These are phyloP conservation scores for Colletotrichum siamense DNA, from an alignment of 2,329 filamentous ascomycete genomes.

Conservation along the genomic window DNA sequence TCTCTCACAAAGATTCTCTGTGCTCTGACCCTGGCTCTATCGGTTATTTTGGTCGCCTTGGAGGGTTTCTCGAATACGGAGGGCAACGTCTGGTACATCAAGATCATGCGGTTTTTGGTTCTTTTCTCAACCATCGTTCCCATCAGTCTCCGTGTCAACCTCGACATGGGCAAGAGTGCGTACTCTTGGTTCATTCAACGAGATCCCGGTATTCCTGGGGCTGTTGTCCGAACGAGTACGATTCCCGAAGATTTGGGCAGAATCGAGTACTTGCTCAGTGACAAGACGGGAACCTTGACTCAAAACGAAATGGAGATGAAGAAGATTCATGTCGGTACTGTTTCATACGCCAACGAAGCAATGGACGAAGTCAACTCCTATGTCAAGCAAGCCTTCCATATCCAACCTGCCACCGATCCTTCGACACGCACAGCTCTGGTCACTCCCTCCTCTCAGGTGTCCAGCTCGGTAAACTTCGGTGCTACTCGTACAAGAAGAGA, in stretches of 20 bases:
- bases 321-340: constrained; percentile 97
- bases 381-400: constrained; percentile 81
- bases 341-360: constrained; percentile 96
- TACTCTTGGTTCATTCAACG: constrained; percentile 96
- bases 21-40: constrained; percentile 83
- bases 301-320: constrained; percentile 99
- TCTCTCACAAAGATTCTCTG: constrained; percentile 96
- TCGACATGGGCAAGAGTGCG: constrained; percentile 96
- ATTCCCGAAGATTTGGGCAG: constrained; percentile 96
- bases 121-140: constrained; percentile 99
- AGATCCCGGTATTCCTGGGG: constrained; percentile 87
- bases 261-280: constrained; percentile 94
- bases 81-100: constrained; percentile 85
- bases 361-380: constrained; percentile 97
- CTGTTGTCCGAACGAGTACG: constrained; percentile 93
- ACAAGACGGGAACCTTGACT: constrained; percentile 97
- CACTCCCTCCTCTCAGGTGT: constrained; percentile 77
- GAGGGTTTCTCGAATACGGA: constrained; percentile 77
- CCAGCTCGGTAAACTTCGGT: constrained; percentile 62
- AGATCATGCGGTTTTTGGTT: constrained; percentile 97
- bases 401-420: constrained; percentile 50
- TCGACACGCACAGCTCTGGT: constrained; percentile 61
- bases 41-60: constrained; percentile 85
- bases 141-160: constrained; percentile 93
- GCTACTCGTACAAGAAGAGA: constrained; percentile 88